Evolutionary conservation across 306 rosid genomes (phyloP), one percentile per base, ranked within the genome.

Genomic region (Sophora flavescens): DNA sequence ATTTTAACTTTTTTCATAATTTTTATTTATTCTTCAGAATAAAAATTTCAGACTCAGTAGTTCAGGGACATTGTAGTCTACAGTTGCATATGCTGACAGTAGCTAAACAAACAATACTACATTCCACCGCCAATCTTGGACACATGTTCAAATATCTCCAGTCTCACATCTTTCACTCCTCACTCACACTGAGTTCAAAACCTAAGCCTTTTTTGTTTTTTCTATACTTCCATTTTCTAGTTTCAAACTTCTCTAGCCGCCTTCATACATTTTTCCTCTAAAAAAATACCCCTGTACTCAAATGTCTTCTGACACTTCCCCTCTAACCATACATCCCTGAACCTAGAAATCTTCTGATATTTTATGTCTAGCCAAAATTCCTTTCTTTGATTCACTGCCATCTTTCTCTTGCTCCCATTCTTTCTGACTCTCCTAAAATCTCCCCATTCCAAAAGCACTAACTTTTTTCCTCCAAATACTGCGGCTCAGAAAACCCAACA

Each of bases 11-110:
- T 18, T 66, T 26, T 48, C 8, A 7, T 68, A 13, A 14, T 30
- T 68, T 13, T 52, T 74, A 48, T 61, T 75, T 74, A 16, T 45
- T 60, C 38, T 50, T 44, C 9, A 56, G 45, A 32, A n/a, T n/a
- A 30, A 3, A 0, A 6, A 33, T 45, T 62, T 35, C n/a, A 4
- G 17, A 45, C 65, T 60, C 36, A 12, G 16, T 13, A 60, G 89
- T 33, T 28, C 39, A 6, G 60, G 39, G 38, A 74, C 62, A 48
- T 62, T 62, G 17, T 28, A 44, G 18, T 35, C n/a, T 59, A 28
- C 28, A 39, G 2, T 8, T 58, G 53, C 8, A 5, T 9, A 60
- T 60, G 67, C 61, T 48, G 59, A n/a, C 15, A 62, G 52, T 57
- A 48, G 42, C 81, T 45, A 26, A 4, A 16, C 30, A 3, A 51